Evolutionary conservation across 1,284 basidiomycete species (phyloP).

Genomic region (Moesziomyces antarcticus): DNA sequence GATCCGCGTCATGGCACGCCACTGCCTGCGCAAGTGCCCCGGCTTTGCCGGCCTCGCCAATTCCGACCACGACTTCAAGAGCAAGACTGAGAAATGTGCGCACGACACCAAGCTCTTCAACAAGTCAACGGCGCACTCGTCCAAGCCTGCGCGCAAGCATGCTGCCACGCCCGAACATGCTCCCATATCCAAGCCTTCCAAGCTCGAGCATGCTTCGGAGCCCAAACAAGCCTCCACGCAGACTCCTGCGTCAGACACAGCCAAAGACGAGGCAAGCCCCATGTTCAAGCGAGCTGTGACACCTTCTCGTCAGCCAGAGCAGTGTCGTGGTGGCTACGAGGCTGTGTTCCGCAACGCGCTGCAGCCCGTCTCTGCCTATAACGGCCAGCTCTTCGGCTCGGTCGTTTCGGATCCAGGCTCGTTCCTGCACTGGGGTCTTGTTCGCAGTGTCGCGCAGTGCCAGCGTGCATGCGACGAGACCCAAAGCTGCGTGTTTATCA

Average conservation of each 20-base stretch:
- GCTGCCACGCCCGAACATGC: too few relatives aligned
- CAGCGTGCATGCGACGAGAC: conserved; percentile 23
- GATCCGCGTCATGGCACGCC: conserved; percentile 4
- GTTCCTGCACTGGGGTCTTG: conserved; percentile 37
- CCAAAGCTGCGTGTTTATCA: conserved; percentile 23
- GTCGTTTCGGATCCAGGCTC: conserved; percentile 25
- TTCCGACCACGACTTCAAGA: not conserved
- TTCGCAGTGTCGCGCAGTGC: conserved; percentile 6
- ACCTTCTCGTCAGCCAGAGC: too few relatives aligned
- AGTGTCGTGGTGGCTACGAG: conserved; percentile 11
- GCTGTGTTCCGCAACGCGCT: conserved; percentile 7
- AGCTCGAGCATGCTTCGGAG: not conserved
- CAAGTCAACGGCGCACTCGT: conserved; percentile 1
- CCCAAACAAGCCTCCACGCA: too few relatives aligned
- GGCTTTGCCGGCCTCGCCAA: conserved; percentile 5
- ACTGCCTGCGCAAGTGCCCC: conserved; percentile 17
- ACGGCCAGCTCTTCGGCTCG: conserved; percentile 14
- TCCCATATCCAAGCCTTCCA: too few relatives aligned
- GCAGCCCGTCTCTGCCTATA: conserved; percentile 15
- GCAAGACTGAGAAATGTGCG: conserved; percentile 5
- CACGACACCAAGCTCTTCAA: conserved; percentile 2
- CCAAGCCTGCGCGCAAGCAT: not conserved
- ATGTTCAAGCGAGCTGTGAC: too few relatives aligned
- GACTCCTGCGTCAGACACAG: too few relatives aligned
- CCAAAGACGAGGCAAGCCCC: too few relatives aligned